Evolutionary conservation across 2,329 filamentous ascomycete species (phyloP).

Genomic region (Arachnomyces sp.): DNA sequence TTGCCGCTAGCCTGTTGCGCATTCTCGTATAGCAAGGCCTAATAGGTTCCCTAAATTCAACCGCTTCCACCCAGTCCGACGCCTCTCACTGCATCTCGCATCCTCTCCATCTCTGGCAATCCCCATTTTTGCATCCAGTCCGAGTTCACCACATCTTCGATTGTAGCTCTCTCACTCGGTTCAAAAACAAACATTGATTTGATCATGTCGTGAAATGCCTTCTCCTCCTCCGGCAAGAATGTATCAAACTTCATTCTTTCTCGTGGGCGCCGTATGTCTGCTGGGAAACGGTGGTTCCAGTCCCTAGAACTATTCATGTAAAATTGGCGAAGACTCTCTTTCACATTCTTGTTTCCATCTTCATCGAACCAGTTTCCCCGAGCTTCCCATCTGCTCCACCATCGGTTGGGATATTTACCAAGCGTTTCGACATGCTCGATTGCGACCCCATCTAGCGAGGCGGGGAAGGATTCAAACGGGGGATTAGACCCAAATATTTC

Average conservation of each 20-base stretch:
- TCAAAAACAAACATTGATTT: constrained; percentile 14
- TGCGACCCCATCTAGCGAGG: constrained; percentile 15
- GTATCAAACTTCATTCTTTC: constrained; percentile 1
- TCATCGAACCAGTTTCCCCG: constrained; percentile 11
- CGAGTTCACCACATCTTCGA: constrained; percentile 12
- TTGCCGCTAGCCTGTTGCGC: too few relatives aligned
- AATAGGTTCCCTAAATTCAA: too few relatives aligned
- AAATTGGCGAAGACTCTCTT: constrained; percentile 4
- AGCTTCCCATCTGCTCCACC: constrained; percentile 13
- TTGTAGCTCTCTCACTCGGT: constrained; percentile 11
- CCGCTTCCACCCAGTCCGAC: too few relatives aligned
- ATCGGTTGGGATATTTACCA: constrained; percentile 16
- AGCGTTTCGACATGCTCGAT: constrained; percentile 21
- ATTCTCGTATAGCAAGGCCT: too few relatives aligned
- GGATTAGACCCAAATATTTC: constrained; percentile 21
- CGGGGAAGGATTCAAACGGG: constrained; percentile 16
- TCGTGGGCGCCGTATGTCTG: constrained; percentile 7
- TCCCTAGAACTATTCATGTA: constrained; percentile 3
- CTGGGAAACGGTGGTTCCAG: constrained; percentile 4
- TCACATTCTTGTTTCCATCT: constrained; percentile 8
- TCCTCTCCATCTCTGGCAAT: constrained; percentile 9
- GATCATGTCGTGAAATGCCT: constrained; percentile 13
- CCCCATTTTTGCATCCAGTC: constrained; percentile 18
- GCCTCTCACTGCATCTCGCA: constrained; percentile 11
- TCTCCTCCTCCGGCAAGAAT: constrained; percentile 8